Conservation (phyloP, 2,329 filamentous ascomycete genomes). For the Aspergillus sp. region DNA sequence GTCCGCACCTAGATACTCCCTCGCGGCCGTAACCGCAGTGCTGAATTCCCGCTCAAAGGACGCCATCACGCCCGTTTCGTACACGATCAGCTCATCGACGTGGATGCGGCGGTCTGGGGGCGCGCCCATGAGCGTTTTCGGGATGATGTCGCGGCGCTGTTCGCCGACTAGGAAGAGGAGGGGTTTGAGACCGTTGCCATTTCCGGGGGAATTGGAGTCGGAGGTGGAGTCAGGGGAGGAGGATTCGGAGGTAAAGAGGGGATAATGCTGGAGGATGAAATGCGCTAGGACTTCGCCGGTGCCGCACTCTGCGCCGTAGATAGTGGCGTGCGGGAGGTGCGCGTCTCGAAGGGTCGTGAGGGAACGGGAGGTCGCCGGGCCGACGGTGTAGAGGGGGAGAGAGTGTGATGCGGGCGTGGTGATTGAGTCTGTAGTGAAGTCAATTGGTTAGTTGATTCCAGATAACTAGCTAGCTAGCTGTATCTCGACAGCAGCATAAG, state of each 20-base stretch:
- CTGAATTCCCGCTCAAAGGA: conserved; percentile 71
- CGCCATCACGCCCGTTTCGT: conserved; percentile 79
- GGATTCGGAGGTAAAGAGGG: conserved; percentile 33
- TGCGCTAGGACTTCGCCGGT: conserved; percentile 77
- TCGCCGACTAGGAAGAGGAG: conserved; percentile 89
- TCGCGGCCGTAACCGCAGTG: conserved; percentile 49
- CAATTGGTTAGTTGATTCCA: too few relatives aligned
- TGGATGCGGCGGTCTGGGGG: conserved; percentile 56
- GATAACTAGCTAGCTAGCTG: neutral
- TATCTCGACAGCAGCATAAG: neutral
- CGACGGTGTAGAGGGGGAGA: conserved; percentile 47
- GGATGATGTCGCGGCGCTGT: conserved; percentile 85
- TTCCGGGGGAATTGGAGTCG: too few relatives aligned
- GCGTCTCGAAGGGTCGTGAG: conserved; percentile 53
- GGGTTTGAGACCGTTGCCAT: conserved; percentile 31
- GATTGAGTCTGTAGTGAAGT: conserved; percentile 3
- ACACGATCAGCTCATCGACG: conserved; percentile 80
- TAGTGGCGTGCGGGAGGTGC: conserved; percentile 52
- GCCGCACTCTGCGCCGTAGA: conserved; percentile 79
- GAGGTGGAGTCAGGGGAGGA: too few relatives aligned
- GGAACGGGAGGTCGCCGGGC: conserved; percentile 60
- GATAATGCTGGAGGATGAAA: conserved; percentile 79
- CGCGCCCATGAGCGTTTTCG: conserved; percentile 68
- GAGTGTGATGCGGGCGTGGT: conserved; percentile 21
- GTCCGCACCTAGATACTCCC: conserved; percentile 25